Evolutionary conservation across 371 early-diverging fungal species (phyloP), one percentile per base, ranked within the genome.

Genomic region (Synchytrium microbalum): DNA sequence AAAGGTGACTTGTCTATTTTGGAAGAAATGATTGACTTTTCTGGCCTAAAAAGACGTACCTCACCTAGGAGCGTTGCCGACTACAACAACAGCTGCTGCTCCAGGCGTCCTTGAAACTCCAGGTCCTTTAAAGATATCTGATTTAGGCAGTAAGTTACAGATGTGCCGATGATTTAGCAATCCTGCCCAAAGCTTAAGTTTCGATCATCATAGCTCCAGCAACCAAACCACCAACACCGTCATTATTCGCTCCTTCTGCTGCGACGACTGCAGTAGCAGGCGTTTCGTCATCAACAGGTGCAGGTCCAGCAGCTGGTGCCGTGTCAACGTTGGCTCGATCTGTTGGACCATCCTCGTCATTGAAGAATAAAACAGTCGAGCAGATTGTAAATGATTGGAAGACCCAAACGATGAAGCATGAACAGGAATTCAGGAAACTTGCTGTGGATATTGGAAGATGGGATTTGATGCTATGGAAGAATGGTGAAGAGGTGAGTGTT

Each of bases 371-470:
- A 71, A 85, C 87, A 13, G 82, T 95, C 79, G 92, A 91, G 66
- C 92, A 92, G 63, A 88, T 95, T 38, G 73, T 92, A 55, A 87
- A 89, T 58, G 78, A 84, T 67, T 95, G 93, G 92, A 88, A 87
- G n/a, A 76, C 76, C 32, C 91, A 93, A 66, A 76, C 94, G 54
- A 84, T 88, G 32, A 77, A 76, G 55, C 84, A 86, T 61, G 87
- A 91, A 0, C 80, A 81, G 19, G 88, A 89, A 38, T 95, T 95
- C 80, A 92, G 91, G 61, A 79, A 79, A 27, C 90, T 91, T 74
- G 94, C 94, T 1, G 79, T 75, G 61, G 85, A 90, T 65, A 87
- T 94, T n/a, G 79, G 84, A 51, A 80, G 87, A 54, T 90, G 89
- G 91, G 96, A 95, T 77, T 82, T 84, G 31, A 82, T 83, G 65